These are phyloP conservation scores for Tetradesmus obliquus DNA, from an alignment of 139 green algal species.

Conservation along the genomic window DNA sequence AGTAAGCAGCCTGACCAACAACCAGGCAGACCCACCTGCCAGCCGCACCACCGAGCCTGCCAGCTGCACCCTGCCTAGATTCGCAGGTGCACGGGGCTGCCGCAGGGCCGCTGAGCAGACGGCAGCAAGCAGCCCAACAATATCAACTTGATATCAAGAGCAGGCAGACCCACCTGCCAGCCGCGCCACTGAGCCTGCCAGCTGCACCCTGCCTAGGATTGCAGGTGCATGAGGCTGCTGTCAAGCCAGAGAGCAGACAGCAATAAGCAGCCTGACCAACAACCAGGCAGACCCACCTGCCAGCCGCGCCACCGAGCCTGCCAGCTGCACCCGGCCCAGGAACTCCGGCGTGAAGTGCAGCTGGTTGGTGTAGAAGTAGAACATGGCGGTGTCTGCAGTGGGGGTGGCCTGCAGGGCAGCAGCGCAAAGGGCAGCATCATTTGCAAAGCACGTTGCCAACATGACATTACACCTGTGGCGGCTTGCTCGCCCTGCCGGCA, in stretches of 20 bases:
- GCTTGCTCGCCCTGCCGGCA: neutral
- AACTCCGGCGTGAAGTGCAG: constrained; percentile 83
- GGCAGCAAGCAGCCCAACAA: no score
- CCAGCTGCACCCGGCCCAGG: constrained; percentile 91
- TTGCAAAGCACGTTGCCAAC: neutral
- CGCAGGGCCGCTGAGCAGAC: no score
- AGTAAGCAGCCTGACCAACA: no score
- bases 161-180: constrained; percentile 51
- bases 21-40: neutral
- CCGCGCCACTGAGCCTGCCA: constrained; percentile 82
- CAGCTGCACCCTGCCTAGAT: constrained; percentile 88
- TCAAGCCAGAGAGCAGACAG: no score
- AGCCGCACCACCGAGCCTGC: constrained; percentile 82
- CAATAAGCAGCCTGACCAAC: no score
- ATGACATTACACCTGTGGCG: constrained; percentile 20
- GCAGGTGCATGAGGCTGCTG: no score
- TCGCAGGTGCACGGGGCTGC: no score
- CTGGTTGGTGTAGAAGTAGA: constrained; percentile 77
- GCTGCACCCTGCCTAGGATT: constrained; percentile 90
- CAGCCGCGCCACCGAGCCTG: constrained; percentile 80
- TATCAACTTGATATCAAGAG: no score
- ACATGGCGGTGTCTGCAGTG: constrained; percentile 69
- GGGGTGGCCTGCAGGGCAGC: constrained; percentile 62
- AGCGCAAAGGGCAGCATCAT: neutral
- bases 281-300: neutral